Percentiles rank a stretch among this genome's conserved stretches.
Conservation (phyloP, 2,329 filamentous ascomycete species). For the Clarireedia hainanense region DNA sequence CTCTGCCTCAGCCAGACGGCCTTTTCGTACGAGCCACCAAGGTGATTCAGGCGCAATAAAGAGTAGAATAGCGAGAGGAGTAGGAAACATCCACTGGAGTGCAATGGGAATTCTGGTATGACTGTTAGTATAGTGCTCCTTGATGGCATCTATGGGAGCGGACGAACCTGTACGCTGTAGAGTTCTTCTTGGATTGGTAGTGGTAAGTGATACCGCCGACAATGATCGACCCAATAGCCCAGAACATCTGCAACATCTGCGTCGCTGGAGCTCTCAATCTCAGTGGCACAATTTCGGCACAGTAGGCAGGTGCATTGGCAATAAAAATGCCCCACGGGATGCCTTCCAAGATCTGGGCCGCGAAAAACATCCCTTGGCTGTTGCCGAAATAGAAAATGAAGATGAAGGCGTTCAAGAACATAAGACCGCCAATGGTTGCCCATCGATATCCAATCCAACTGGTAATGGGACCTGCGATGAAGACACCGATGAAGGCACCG, state of each 20-base stretch:
- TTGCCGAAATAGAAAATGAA: conserved; percentile 38
- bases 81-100: conserved; percentile 46
- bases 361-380: conserved; percentile 36
- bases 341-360: conserved; percentile 51
- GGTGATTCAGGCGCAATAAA: conserved; percentile 40
- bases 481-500: conserved; percentile 53
- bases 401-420: conserved; percentile 43
- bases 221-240: conserved; percentile 54
- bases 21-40: conserved; percentile 41
- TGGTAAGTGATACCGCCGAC: conserved; percentile 48
- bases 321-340: conserved; percentile 61
- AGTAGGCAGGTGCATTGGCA: conserved; percentile 57
- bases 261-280: conserved; percentile 49
- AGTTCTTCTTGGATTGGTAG: conserved; percentile 35
- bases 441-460: conserved; percentile 51
- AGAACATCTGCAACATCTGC: conserved; percentile 59
- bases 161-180: conserved; percentile 36
- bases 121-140: conserved; percentile 29
- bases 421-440: conserved; percentile 47
- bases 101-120: conserved; percentile 40
- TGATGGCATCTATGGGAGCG: conserved; percentile 16
- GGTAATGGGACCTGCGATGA: conserved; percentile 52
- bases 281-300: conserved; percentile 52
- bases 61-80: conserved; percentile 42
- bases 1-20: conserved; percentile 36